A percentile compares a stretch with the other conserved stretches of the same genome.
Conservation (phyloP, 768 basidiomycete species). For the Flagelloscypha sp. region DNA sequence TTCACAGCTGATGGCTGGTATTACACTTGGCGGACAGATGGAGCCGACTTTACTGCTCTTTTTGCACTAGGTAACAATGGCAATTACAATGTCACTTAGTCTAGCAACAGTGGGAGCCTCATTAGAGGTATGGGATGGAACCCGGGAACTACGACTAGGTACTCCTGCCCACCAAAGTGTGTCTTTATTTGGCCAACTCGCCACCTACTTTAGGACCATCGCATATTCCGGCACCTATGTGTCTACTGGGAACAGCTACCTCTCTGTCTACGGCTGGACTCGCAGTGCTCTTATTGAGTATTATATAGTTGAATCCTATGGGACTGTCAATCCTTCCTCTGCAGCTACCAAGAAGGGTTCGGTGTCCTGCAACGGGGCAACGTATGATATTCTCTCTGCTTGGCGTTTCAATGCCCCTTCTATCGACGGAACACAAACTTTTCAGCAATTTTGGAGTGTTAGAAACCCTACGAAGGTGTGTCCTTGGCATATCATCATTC, state of each 20-base stretch:
- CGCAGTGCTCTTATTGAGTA: slow-evolving; percentile 38
- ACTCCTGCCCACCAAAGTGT: not conserved
- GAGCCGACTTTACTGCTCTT: slow-evolving; percentile 15
- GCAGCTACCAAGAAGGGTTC: slow-evolving; percentile 26
- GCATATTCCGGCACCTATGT: slow-evolving; percentile 27
- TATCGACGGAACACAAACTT: slow-evolving; percentile 35
- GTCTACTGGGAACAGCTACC: slow-evolving; percentile 33
- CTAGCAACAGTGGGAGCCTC: slow-evolving; percentile 18
- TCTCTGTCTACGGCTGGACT: slow-evolving; percentile 41
- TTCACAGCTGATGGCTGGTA: slow-evolving; percentile 22
- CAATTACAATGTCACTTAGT: slow-evolving; percentile 23
- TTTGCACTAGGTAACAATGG: slow-evolving; percentile 23
- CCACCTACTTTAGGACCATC: slow-evolving; percentile 23
- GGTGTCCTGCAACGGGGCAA: slow-evolving; percentile 31
- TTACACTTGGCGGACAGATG: slow-evolving; percentile 23
- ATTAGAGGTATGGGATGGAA: slow-evolving; percentile 30
- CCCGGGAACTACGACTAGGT: slow-evolving; percentile 22
- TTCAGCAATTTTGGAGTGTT: slow-evolving; percentile 40
- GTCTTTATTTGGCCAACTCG: not conserved
- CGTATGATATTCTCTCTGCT: slow-evolving; percentile 34
- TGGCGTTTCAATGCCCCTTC: slow-evolving; percentile 32
- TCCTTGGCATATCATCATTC: too few species aligned
- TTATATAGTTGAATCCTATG: slow-evolving; percentile 36
- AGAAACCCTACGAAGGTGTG: slow-evolving; percentile 24
- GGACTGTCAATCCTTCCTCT: slow-evolving; percentile 30